These are phyloP conservation scores for Phytophthora crassamura DNA, from an alignment of 352 stramenopile genomes.

Conservation along the genomic window DNA sequence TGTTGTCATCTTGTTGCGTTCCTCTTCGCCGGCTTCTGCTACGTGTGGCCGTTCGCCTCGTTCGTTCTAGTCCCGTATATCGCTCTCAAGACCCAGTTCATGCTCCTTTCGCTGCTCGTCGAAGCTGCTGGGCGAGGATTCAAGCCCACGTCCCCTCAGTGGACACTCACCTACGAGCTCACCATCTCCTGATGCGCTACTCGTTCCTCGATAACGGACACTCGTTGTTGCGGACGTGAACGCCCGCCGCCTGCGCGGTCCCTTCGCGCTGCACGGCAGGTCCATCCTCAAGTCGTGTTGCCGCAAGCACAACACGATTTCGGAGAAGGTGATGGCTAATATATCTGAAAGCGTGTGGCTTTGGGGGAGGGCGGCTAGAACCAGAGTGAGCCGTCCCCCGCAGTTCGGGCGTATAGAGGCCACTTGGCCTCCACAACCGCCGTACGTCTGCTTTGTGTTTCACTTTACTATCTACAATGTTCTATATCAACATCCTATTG, in stretches of 20 bases:
- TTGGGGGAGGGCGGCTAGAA: too few species aligned
- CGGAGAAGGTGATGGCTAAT: constrained; percentile 24
- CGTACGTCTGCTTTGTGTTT: too few species aligned
- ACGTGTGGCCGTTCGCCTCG: constrained; percentile 16
- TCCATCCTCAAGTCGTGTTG: constrained; percentile 20
- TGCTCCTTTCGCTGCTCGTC: constrained; percentile 9
- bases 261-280: constrained; percentile 27
- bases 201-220: constrained; percentile 35
- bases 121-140: constrained; percentile 13
- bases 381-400: too few species aligned
- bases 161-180: constrained; percentile 44
- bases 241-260: constrained; percentile 26
- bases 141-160: constrained; percentile 34
- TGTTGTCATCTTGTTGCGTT: too few species aligned
- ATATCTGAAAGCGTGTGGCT: too few species aligned
- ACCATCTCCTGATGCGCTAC: constrained; percentile 34
- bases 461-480: too few species aligned
- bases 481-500: too few species aligned
- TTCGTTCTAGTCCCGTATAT: constrained; percentile 16
- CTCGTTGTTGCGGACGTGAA: constrained; percentile 20
- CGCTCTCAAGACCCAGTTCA: constrained; percentile 19
- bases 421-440: too few species aligned
- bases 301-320: constrained; percentile 14
- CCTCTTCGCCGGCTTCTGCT: constrained; percentile 26
- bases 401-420: too few species aligned